Conservation (phyloP, 2,329 filamentous ascomycete genomes). For the Colletotrichum ledebouriae region DNA sequence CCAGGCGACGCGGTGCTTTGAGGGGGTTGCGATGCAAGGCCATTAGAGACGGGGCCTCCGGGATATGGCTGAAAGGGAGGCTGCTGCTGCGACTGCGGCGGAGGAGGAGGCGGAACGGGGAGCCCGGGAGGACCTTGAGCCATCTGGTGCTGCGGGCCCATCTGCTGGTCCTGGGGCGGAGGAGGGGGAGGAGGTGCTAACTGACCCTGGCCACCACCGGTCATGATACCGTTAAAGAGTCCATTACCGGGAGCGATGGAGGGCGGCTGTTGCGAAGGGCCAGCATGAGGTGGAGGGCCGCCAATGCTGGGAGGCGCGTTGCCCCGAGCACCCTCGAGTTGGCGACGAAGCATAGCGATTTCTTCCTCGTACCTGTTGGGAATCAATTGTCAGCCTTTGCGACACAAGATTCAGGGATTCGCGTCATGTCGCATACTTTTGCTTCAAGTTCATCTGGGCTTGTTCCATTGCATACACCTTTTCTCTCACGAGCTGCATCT, state of each 20-base stretch:
- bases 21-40: conserved; percentile 86
- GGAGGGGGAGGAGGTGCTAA: conserved; percentile 81
- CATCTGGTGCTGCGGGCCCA: conserved; percentile 66
- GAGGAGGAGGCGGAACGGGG: conserved; percentile 69
- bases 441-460: conserved; percentile 87
- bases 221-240: conserved; percentile 96
- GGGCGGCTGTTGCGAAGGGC: conserved; percentile 86
- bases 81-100: conserved; percentile 72
- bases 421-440: conserved; percentile 75
- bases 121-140: conserved; percentile 81
- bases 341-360: conserved; percentile 85
- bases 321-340: conserved; percentile 83
- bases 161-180: conserved; percentile 74
- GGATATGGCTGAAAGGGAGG: conserved; percentile 81
- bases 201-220: conserved; percentile 85
- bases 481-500: conserved; percentile 93
- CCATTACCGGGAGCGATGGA: conserved; percentile 93
- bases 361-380: conserved; percentile 89
- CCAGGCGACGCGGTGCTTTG: conserved; percentile 90
- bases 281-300: conserved; percentile 80
- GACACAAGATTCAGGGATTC: too few species aligned
- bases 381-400: conserved; percentile 39
- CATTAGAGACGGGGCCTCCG: conserved; percentile 69
- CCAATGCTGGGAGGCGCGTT: conserved; percentile 71
- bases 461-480: conserved; percentile 96